phyloP scores from a whole-genome alignment of 2,329 filamentous ascomycete species.

The Calonectria pauciramosa region DNA sequence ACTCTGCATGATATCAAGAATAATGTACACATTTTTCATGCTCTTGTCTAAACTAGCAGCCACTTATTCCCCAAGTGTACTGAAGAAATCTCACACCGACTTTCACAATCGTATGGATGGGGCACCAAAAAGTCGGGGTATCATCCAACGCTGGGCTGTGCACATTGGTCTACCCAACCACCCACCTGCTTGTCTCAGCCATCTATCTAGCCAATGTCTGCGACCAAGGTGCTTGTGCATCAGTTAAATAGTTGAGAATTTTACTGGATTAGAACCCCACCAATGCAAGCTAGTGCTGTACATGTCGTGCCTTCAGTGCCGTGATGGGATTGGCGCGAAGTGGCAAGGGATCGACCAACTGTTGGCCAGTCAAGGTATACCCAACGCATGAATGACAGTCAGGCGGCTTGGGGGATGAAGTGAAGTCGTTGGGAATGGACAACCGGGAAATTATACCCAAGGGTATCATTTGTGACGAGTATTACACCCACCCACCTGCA shows the following conservation, averaged over 20 bases:
- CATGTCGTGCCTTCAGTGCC: background rate
- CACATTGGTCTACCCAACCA: background rate
- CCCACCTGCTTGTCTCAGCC: background rate
- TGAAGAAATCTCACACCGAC: background rate
- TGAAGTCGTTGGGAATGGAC: background rate
- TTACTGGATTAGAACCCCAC: background rate
- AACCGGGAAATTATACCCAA: background rate
- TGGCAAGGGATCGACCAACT: background rate
- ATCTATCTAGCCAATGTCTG: background rate
- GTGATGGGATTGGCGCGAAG: background rate
- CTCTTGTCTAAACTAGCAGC: fast-evolving
- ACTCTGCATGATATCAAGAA: background rate
- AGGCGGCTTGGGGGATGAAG: background rate
- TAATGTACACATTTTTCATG: background rate
- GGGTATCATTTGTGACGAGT: background rate
- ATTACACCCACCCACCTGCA: background rate
- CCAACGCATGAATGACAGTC: background rate
- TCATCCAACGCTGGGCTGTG: background rate
- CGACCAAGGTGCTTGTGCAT: background rate
- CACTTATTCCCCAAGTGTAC: background rate
- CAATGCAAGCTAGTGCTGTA: background rate
- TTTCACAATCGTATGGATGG: background rate
- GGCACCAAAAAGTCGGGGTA: background rate
- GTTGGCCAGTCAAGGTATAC: background rate
- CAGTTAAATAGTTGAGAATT: background rate